Base-by-base conservation (phyloP, 169 alveolate genomes). In the Theileria parva region DNA sequence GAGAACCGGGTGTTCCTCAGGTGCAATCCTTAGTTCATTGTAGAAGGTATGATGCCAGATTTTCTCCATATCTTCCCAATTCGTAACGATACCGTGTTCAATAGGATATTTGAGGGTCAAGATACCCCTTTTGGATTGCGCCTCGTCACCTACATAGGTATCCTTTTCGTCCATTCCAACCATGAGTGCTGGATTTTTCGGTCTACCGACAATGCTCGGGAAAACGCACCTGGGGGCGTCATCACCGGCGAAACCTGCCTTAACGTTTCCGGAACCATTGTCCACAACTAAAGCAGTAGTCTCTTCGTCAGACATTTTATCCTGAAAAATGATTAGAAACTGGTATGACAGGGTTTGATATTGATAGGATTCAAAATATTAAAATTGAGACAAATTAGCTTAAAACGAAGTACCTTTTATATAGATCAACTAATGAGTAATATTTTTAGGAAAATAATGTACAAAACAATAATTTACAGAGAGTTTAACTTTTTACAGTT, bases 181-280 rank as follows among this genome's bases (percentile, higher is more conserved):
- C 98, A 98, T 96, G 77, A 96, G 95, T 37, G 96, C 95, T 32
- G 97, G 95, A 92, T 67, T 96, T 85, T 94, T 95, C 34, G 99
- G 99, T 74, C 98, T 90, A 19, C 99, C 99, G 25, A 98, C 99
- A 28, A 98, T 96, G 78, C 99, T 95, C 11, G 99, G 99, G 95
- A 98, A 97, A 66, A 96, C 98, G 83, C 99, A 95, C 57, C 98
- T 93, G 23, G 99, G 99, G 61, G 99, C 99, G 79, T 97, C 99
- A 68, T 98, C 99, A 17, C 99, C 99, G 30, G 99, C 99, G 65
- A 98, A 94, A 71, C 99, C 99, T 51, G 99, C 99, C 93, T 98
- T 98, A 91, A 97, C 96, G 95, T 95, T 94, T 48, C 99, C 99
- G 89, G 99, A 96, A 60, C 99, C 99, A 85, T 97, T 98, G 93